Evolutionary conservation across 495 filamentous ascomycete species (phyloP), one percentile per base, ranked within the genome.

Genomic region (Aspergillus kassunensis): DNA sequence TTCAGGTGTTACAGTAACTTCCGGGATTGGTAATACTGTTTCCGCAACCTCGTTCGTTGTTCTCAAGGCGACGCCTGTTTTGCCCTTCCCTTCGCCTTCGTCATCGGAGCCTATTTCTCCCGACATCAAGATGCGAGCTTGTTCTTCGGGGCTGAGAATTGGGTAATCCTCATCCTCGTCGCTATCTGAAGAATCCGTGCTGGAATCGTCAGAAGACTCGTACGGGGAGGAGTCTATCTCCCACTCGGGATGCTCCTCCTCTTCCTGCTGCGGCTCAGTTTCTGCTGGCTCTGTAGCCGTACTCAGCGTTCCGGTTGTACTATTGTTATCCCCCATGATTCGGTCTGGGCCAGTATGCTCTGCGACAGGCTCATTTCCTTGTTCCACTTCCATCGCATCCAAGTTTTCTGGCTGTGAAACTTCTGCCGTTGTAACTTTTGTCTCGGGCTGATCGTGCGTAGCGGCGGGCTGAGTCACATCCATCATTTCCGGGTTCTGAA

Each of bases 111-210:
- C 82, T 31, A 72, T 82, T 39, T 82, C 88, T 43, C 79, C 84
- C 53, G 80, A 74, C 90, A 96, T 92, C 23, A 96, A 73, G 29
- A 92, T 80, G 9, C 83, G 80, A 1, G 87, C 87, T 56, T 88
- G 84, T 62, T 93, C 89, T 63, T 88, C 87, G 11, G 87, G 78
- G 42, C 81, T 84, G 15, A 95, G 76, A 23, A 89, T 76, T 12
- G 83, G 76, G 53, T 89, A 89, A 42, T 83, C 80, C 48, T 84
- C 84, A 19, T 80, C 84, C 24, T 86, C 86, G 5, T 74, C 74
- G 39, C 81, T 80, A 41, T 84, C 80, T 10, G 79, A 77, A 27
- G 75, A 78, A 40, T 77, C 77, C 12, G 70, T 73, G n/a, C 77
- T 70, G 49, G 78, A 74, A 49, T 59, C 67, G 54, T 78, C 79